phyloP scores from a whole-genome alignment of 2,329 filamentous ascomycete species.

The Colletotrichum sidae region DNA sequence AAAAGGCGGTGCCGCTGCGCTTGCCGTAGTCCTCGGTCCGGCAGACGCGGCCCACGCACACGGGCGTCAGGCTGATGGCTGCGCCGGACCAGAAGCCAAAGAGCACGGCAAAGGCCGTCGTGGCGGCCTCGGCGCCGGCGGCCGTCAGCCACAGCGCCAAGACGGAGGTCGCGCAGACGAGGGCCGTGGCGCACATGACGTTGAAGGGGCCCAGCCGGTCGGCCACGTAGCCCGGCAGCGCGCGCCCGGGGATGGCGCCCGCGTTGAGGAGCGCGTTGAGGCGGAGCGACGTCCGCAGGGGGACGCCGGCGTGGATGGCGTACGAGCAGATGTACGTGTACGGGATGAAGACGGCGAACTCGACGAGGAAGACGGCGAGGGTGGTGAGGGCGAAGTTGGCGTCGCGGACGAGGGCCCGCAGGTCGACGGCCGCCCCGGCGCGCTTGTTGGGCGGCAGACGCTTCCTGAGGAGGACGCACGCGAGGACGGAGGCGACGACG shows the following conservation, averaged over 20 bases:
- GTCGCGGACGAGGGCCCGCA: conserved; percentile 61
- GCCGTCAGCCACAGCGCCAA: conserved; percentile 72
- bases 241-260: conserved; percentile 75
- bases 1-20: conserved; percentile 78
- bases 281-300: conserved; percentile 69
- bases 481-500: conserved; percentile 43
- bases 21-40: conserved; percentile 75
- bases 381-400: conserved; percentile 64
- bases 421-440: conserved; percentile 58
- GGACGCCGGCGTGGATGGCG: conserved; percentile 66
- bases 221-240: conserved; percentile 74
- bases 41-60: conserved; percentile 78
- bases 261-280: conserved; percentile 78
- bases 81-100: conserved; percentile 79
- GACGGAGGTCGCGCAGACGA: conserved; percentile 55
- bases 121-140: conserved; percentile 56
- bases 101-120: conserved; percentile 71
- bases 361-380: conserved; percentile 66
- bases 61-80: conserved; percentile 77
- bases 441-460: conserved; percentile 61
- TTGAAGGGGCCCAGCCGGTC: conserved; percentile 79
- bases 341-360: conserved; percentile 73
- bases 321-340: conserved; percentile 77
- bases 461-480: conserved; percentile 47
- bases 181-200: conserved; percentile 70